phyloP scores from a whole-genome alignment of 495 filamentous ascomycete genomes.

The Neurospora sp. region DNA sequence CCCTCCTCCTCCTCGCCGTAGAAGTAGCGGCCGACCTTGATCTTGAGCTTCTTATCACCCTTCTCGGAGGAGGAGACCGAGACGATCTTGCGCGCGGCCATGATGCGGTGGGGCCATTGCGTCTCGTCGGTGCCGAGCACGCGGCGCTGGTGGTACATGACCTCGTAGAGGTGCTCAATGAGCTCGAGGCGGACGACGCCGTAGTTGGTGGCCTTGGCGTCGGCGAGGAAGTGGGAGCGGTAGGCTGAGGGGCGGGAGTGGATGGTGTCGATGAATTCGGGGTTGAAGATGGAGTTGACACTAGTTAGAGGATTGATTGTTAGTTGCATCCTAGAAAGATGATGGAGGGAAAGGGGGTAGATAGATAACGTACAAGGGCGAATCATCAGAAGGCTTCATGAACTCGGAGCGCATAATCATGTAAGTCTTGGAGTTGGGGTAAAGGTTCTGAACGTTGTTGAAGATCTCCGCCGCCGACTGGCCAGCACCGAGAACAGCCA shows the following conservation, averaged over 20 bases:
- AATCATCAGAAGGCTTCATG: constrained; percentile 85
- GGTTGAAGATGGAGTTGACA: constrained; percentile 95
- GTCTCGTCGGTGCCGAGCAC: constrained; percentile 52
- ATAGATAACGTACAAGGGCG: constrained; percentile 64
- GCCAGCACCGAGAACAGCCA: constrained; percentile 79
- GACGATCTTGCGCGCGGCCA: constrained; percentile 53
- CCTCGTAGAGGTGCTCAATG: constrained; percentile 77
- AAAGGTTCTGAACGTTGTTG: constrained; percentile 72
- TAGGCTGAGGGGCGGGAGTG: constrained; percentile 53
- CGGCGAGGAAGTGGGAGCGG: constrained; percentile 50
- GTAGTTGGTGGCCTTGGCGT: constrained; percentile 80
- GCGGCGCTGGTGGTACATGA: constrained; percentile 74
- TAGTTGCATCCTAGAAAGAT: not conserved
- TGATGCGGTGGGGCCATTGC: constrained; percentile 72
- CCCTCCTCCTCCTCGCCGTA: constrained; percentile 18
- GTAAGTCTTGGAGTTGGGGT: constrained; percentile 66
- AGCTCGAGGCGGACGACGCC: constrained; percentile 80
- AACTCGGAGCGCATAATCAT: constrained; percentile 72
- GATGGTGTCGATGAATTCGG: constrained; percentile 63
- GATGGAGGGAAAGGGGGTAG: not conserved
- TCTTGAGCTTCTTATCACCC: constrained; percentile 22
- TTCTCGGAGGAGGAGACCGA: constrained; percentile 43
- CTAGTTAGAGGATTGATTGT: constrained; percentile 31
- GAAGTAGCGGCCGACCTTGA: constrained; percentile 34
- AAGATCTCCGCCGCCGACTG: constrained; percentile 96